phyloP scores from a whole-genome alignment of 192 early-diverging fungal species.

The Coemansia sp. region DNA sequence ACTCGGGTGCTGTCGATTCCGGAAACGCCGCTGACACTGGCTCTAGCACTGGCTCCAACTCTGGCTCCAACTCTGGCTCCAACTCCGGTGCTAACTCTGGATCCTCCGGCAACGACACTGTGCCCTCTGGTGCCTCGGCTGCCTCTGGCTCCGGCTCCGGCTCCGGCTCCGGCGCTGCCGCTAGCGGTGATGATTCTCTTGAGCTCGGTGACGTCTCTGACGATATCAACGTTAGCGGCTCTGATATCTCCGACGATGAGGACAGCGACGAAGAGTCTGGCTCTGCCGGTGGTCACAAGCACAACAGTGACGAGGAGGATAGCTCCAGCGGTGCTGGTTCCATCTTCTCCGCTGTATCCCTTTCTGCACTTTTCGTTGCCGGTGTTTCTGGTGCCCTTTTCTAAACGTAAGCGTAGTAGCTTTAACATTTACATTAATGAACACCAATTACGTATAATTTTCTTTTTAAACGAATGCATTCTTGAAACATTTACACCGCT shows the following conservation, averaged over 20 bases:
- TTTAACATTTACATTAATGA: too few relatives aligned
- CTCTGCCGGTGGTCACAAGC: too few relatives aligned
- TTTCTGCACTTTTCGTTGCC: constrained; percentile 8
- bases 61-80: constrained; percentile 5
- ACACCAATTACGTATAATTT: too few relatives aligned
- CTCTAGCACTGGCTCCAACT: neutral
- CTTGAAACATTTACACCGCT: too few relatives aligned
- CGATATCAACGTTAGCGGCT: neutral
- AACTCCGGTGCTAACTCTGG: too few relatives aligned
- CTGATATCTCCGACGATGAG: neutral
- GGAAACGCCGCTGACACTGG: neutral
- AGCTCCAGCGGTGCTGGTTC: constrained; percentile 2
- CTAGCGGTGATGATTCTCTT: too few relatives aligned
- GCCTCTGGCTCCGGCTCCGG: neutral
- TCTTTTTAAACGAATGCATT: too few relatives aligned
- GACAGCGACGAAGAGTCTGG: neutral
- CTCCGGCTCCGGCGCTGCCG: neutral
- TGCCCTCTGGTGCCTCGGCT: neutral
- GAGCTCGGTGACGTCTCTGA: too few relatives aligned
- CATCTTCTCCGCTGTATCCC: constrained; percentile 4
- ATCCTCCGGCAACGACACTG: neutral
- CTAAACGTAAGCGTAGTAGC: too few relatives aligned
- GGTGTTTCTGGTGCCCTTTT: constrained; percentile 14
- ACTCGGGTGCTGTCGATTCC: neutral
- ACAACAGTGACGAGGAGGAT: constrained; percentile 3